These are phyloP conservation scores for Breviolum minutum DNA, from an alignment of 73 alveolate genomes.

Conservation along the genomic window DNA sequence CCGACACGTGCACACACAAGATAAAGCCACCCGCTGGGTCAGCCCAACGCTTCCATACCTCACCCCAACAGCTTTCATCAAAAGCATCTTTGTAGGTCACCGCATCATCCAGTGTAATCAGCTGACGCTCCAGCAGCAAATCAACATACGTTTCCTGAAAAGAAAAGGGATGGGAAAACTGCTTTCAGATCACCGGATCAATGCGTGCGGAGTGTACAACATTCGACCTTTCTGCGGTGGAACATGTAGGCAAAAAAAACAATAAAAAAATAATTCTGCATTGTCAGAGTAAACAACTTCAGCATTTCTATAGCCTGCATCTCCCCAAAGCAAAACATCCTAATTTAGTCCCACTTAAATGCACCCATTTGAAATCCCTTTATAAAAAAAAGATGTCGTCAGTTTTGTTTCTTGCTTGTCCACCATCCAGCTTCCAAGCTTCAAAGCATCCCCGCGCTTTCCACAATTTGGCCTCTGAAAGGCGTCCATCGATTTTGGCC, in stretches of 20 bases:
- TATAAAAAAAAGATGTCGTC: too few species aligned
- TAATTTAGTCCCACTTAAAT: too few species aligned
- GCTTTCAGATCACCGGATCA: too few species aligned
- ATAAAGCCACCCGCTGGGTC: too few species aligned
- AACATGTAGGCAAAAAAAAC: not conserved
- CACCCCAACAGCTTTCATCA: not conserved
- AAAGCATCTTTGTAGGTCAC: conserved; percentile 44
- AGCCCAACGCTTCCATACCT: not conserved
- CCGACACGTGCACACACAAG: too few species aligned
- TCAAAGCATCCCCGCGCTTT: conserved; percentile 27
- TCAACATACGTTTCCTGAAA: conserved; percentile 45
- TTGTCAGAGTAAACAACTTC: too few species aligned
- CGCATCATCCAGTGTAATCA: conserved; percentile 68
- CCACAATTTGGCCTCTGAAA: not conserved
- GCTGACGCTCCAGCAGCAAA: conserved; percentile 55
- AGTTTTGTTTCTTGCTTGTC: too few species aligned
- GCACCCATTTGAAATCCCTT: too few species aligned
- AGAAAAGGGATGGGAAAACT: not conserved
- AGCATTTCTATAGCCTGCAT: too few species aligned
- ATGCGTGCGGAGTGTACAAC: too few species aligned
- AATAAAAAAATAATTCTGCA: not conserved
- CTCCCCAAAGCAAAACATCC: too few species aligned
- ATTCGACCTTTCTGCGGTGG: not conserved
- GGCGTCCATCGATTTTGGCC: not conserved
- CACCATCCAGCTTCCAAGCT: not conserved